Evolutionary conservation across 176 grass and related monocot species (phyloP), one percentile per base, ranked within the genome.

Genomic region (Leersia perrieri): DNA sequence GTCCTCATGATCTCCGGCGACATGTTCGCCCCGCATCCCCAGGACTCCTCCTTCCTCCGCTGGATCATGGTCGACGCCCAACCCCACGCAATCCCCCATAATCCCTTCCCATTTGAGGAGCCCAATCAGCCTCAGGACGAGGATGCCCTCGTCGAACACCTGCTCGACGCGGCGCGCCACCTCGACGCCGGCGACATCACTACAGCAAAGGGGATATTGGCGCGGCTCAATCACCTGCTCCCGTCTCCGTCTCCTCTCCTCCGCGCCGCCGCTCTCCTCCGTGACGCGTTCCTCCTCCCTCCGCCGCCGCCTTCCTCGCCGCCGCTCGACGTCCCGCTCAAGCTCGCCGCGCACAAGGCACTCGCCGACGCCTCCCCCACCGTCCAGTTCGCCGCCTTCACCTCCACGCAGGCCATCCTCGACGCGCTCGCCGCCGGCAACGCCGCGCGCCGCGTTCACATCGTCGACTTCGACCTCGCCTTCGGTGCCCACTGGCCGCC

Each of bases 181-280:
- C 68, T 80, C 74, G 78, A 88, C 73, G 55, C 74, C 64, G 82
- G 91, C 0, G 82, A 90, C 74, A 31, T 63, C 78, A 57, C 80
- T 33, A 79, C 87, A 73, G 85, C 91, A 40, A 82, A 63, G 25
- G 85, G 72, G 76, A 82, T 92, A 92, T 92, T 92, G 87, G 25
- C 90, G 90, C 90, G 90, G 90, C 83, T 92, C 90, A 92, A 89
- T 92, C 83, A 92, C 47, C 78, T 60, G 49, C 83, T 89, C 44
- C 83, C 70, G 30, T 66, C 76, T 14, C 81, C 41, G 1, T 73
- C 55, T 80, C 88, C 88, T 6, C 78, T 90, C 8, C 79, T 90
- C 78, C 88, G 88, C 67, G 83, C 88, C 47, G 78, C 83, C 44
- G 45, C 61, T 41, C 74, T 79, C 47, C 74, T 90, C 60, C 73